These are phyloP conservation scores for Tetracladium marchalianum DNA, from an alignment of 495 filamentous ascomycete genomes.

Conservation along the genomic window DNA sequence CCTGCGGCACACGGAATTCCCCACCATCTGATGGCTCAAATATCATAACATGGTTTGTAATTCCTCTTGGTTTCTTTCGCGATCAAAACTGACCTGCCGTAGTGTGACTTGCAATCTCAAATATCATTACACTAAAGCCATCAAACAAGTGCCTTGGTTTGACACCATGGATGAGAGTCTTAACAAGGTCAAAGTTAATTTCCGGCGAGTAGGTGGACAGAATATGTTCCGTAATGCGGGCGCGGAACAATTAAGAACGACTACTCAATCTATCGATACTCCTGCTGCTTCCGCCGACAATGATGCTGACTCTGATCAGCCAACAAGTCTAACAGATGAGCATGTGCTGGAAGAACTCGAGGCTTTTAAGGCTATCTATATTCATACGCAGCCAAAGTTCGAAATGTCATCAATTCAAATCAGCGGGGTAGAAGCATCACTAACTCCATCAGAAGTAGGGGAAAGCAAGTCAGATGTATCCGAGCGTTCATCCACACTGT, in stretches of 20 bases:
- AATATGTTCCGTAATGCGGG: not conserved
- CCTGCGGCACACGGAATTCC: slow-evolving; percentile 1
- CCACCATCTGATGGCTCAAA: not conserved
- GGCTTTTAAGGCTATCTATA: not conserved
- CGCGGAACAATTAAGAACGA: no score
- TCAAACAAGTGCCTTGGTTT: not conserved
- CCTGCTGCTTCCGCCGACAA: not conserved
- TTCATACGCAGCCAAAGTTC: not conserved
- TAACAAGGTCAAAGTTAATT: no score
- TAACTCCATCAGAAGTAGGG: no score
- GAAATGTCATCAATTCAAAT: not conserved
- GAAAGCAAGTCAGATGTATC: no score
- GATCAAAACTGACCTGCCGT: not conserved
- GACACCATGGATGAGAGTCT: not conserved
- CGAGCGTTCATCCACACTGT: no score
- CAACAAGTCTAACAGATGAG: not conserved
- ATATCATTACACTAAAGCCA: not conserved
- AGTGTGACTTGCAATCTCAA: not conserved
- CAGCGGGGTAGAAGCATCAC: no score
- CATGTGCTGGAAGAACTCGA: not conserved
- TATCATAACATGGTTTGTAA: not conserved
- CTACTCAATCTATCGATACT: no score
- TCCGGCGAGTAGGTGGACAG: not conserved
- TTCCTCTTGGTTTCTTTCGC: not conserved
- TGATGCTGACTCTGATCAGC: not conserved